Base-by-base conservation (phyloP, 306 rosid genomes). In the Castanospermum australe region DNA sequence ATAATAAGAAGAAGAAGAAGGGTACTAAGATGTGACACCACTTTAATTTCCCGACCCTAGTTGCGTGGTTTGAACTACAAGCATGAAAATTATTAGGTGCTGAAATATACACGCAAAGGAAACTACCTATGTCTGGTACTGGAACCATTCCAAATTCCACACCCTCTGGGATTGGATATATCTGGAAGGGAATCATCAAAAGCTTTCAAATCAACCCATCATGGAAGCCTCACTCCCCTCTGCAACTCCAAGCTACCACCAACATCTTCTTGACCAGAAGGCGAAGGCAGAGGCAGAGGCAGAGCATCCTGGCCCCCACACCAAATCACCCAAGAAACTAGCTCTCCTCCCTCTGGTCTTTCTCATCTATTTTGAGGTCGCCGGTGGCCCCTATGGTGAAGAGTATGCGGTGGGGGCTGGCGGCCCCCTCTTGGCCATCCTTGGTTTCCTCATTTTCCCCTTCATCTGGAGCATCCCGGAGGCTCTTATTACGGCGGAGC, bases 401-500 rank as follows among this genome's bases (percentile, higher is more conserved):
- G 86, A 85, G 56, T 2, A 77, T 0, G 60, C 85, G 5, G 84
- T 86, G 9, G 61, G 79, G 42, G 75, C 85, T 20, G 78, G 81
- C 1, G 82, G 87, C 13, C 87, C 87, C 10, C 76, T 81, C 36
- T 56, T 83, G 39, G 84, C 89, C 52, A 81, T 81, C 42, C 86
- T 85, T n/a, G 88, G 88, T 35, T 85, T 85, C 75, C 59, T 85
- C 60, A 10, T 81, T 64, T 81, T 85, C 78, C 88, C 88, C 51
- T 84, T 84, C 75, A 42, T 84, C 7, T 84, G 87, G 87, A 84
- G 87, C 71, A 67, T 84, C 12, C 84, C 86, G 8, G 88, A 85
- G 80, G 88, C 88, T 50, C 75, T 81, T 7, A 41, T 85, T 75
- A 85, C 86, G 0, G 84, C 88, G 0, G 86, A 85, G 73, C 80